Evolutionary conservation across 495 filamentous ascomycete species (phyloP).

Genomic region (Sporormia fimetaria): DNA sequence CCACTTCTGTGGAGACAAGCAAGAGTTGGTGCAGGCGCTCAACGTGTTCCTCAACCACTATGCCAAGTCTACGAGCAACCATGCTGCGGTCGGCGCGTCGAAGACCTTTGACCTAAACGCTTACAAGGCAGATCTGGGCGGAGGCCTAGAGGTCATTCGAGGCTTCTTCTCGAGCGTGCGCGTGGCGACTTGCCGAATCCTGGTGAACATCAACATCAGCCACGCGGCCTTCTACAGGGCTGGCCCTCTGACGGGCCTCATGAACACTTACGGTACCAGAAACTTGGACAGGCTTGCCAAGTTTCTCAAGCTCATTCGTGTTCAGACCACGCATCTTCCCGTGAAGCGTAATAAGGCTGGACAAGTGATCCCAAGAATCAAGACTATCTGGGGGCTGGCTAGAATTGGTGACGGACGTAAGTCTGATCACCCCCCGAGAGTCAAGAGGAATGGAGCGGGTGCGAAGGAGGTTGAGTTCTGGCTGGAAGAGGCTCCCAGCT

Average conservation of each 20-base stretch:
- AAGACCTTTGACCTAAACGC: conserved; percentile 17
- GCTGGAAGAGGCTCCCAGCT: conserved; percentile 7
- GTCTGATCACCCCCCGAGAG: conserved; percentile 10
- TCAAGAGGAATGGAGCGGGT: conserved; percentile 10
- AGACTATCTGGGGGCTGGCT: conserved; percentile 18
- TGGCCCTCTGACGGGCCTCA: conserved; percentile 17
- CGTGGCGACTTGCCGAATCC: conserved; percentile 28
- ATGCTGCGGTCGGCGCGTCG: conserved; percentile 17
- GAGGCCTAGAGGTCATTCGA: conserved; percentile 34
- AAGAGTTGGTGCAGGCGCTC: conserved; percentile 37
- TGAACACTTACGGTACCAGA: conserved; percentile 1
- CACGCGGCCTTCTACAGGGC: conserved; percentile 35
- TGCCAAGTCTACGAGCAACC: conserved; percentile 9
- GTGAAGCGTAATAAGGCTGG: conserved; percentile 6
- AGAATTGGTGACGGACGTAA: conserved; percentile 17
- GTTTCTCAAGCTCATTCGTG: conserved; percentile 13
- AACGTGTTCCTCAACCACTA: conserved; percentile 42
- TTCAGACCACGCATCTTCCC: conserved; percentile 6
- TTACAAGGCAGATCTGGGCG: conserved; percentile 25
- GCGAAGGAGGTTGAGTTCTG: conserved; percentile 19
- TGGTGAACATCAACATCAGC: conserved; percentile 40
- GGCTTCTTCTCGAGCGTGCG: conserved; percentile 40
- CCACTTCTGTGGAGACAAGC: conserved; percentile 18
- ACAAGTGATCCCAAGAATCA: conserved; percentile 7
- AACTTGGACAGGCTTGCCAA: conserved; percentile 2